phyloP scores from a whole-genome alignment of 1,284 basidiomycete genomes.

The Prillingera fragicola region DNA sequence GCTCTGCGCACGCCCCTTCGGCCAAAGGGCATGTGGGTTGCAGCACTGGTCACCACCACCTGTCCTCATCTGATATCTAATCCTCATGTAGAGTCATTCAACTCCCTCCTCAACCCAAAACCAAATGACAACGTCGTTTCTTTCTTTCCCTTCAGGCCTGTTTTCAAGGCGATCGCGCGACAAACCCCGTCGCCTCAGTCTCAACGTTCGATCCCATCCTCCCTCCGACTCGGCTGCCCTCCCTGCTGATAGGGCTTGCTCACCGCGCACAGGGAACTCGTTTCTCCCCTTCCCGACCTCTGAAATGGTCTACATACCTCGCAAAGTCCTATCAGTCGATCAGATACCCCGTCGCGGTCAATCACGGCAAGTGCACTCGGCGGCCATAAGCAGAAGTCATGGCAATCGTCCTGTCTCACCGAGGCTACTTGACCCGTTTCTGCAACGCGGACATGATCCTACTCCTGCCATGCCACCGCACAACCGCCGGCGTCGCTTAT shows the following conservation, averaged over 20 bases:
- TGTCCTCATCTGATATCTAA: no score
- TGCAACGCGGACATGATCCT: neutral
- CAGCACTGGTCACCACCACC: neutral
- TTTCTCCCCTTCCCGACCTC: no score
- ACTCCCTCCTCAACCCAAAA: neutral
- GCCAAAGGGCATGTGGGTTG: no score
- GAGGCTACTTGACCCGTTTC: neutral
- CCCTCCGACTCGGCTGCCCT: slow-evolving; percentile 1
- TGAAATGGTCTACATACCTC: neutral
- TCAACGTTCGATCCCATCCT: neutral
- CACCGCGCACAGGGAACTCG: neutral
- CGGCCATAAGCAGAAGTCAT: neutral
- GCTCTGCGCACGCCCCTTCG: no score
- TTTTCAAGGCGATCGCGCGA: neutral
- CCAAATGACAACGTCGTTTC: neutral
- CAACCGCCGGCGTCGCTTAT: neutral
- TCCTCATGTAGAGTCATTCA: neutral
- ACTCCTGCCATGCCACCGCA: neutral
- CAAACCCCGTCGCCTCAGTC: neutral
- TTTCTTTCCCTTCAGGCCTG: neutral
- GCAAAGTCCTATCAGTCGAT: slow-evolving; percentile 1
- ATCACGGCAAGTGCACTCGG: neutral
- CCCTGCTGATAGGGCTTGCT: neutral
- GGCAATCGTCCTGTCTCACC: neutral
- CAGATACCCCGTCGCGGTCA: neutral